Percentiles rank a stretch among this genome's conserved stretches.
Evolutionary conservation across 169 alveolate genomes (phyloP).

Genomic region (Eimeria praecox): DNA sequence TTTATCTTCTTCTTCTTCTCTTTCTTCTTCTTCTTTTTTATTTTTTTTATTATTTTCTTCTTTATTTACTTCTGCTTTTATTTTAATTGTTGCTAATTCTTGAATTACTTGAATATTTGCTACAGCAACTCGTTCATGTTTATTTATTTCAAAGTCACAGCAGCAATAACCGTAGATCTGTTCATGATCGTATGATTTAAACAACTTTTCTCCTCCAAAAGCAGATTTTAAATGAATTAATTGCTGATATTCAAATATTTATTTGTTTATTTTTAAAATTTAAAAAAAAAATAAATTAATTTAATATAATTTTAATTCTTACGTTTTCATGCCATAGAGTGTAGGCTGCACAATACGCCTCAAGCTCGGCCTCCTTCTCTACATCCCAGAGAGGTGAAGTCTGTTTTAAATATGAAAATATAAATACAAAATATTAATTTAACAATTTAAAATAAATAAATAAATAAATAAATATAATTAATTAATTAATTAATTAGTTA

Average conservation of each 20-base stretch:
- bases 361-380: background rate
- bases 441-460: background rate
- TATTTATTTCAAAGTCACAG: no score
- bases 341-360: conserved; percentile 10
- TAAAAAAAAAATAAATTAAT: background rate
- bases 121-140: background rate
- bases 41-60: no score
- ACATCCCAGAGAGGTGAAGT: conserved; percentile 35
- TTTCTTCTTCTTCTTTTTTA: background rate
- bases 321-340: background rate
- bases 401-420: background rate
- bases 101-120: background rate
- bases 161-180: background rate
- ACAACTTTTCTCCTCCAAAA: background rate
- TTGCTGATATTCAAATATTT: background rate
- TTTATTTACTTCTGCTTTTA: background rate
- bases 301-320: background rate
- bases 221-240: background rate
- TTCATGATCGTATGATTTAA: background rate
- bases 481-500: background rate
- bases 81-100: background rate
- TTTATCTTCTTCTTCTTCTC: background rate
- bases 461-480: background rate
- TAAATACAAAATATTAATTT: background rate
- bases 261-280: background rate